Evolutionary conservation across 257 asterid species (phyloP), one percentile per base, ranked within the genome.

Genomic region (Nemophila menziesii): DNA sequence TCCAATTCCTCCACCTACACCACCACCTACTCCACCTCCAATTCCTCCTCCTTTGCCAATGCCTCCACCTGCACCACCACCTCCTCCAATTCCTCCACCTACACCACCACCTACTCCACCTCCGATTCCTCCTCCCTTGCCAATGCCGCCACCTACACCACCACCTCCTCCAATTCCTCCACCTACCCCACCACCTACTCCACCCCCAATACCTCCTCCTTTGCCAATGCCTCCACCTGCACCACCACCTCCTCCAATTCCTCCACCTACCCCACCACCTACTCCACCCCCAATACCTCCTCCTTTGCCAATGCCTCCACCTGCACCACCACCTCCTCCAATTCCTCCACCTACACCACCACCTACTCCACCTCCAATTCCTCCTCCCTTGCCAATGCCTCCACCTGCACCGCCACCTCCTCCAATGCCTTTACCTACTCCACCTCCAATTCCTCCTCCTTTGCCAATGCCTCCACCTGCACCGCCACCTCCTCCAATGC

Each of bases 271-370:
- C 1, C 49, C 57, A 23, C 26, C 39, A 10, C n/a, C n/a, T n/a
- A n/a, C n/a, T n/a, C n/a, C n/a, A n/a, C n/a, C n/a, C n/a, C n/a
- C n/a, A n/a, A n/a, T n/a, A n/a, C n/a, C n/a, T n/a, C 49, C 49
- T 5, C 11, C 6, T 0, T 48, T 43, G 0, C 55, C 53, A 2
- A 69, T 74, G 0, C 33, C 10, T 0, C 73, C 68, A 0, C 58
- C 53, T 0, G 72, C 75, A 0, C 3, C 42, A 1, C 62, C 63
- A 0, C 49, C 59, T 0, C 60, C 62, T 0, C 22, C 20, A 1
- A 72, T 73, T 0, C 58, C 68, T 0, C 73, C 70, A 0, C 64
- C n/a, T n/a, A n/a, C n/a, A n/a, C n/a, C 54, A 20, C 60, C 41
- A 1, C 65, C 50, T 9, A 52, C 51, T 8, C 61, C 55, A 3